phyloP scores from a whole-genome alignment of 2,329 filamentous ascomycete species.

The Penicillium sp. region DNA sequence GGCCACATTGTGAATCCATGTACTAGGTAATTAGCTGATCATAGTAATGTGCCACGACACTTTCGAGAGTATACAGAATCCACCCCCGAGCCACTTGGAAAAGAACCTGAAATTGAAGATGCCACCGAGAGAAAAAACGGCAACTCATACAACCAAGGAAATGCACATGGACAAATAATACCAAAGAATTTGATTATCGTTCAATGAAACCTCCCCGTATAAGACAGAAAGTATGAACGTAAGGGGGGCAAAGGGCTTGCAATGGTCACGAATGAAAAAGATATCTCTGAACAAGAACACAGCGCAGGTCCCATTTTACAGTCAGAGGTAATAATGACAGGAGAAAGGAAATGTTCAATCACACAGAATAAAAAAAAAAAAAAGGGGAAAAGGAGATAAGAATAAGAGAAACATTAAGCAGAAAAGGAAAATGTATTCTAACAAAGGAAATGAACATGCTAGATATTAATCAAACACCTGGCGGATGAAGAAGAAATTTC shows the following conservation, averaged over 20 bases:
- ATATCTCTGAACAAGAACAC: conserved; percentile 25
- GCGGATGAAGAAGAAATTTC: conserved; percentile 35
- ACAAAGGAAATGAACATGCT: conserved; percentile 40
- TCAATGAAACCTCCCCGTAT: conserved; percentile 19
- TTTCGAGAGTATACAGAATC: conserved; percentile 2
- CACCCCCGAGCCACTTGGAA: not conserved
- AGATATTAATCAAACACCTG: conserved; percentile 38
- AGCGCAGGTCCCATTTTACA: conserved; percentile 28
- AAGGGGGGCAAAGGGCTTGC: conserved; percentile 1
- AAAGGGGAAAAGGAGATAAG: conserved; percentile 10
- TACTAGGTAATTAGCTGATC: not conserved
- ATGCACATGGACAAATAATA: conserved; percentile 6
- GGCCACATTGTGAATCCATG: not conserved
- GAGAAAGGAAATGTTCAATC: conserved; percentile 26
- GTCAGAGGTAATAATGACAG: conserved; percentile 33
- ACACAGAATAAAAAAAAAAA: conserved; percentile 18
- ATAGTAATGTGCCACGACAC: not conserved
- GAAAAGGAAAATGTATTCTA: conserved; percentile 30
- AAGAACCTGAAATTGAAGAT: too few relatives aligned
- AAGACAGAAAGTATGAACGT: conserved; percentile 20
- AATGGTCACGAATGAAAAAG: conserved; percentile 10
- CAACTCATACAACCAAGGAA: conserved; percentile 6
- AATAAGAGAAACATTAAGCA: conserved; percentile 19
- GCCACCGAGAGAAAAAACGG: not conserved
- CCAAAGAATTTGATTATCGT: conserved; percentile 27